Percentiles rank a stretch among this genome's conserved stretches.
Conservation (phyloP, 108 stramenopile species). For the Skeletonema grethae region DNA sequence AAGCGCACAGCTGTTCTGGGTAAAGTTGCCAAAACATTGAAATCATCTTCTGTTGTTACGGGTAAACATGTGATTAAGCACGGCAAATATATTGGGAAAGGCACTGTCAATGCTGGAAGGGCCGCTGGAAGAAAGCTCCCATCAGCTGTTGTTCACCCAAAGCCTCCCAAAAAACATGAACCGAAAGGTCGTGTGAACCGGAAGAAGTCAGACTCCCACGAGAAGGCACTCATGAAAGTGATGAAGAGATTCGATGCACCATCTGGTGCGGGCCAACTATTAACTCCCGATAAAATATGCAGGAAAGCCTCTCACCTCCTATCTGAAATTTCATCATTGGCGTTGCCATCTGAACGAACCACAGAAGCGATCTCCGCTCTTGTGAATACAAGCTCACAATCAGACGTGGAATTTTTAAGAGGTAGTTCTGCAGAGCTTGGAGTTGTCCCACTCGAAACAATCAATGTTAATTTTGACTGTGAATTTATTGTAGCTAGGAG, state of each 20-base stretch:
- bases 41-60: slow-evolving; percentile 50
- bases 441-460: slow-evolving; percentile 51
- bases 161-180: slow-evolving; percentile 46
- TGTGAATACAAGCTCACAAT: slow-evolving; percentile 50
- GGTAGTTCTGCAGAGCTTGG: slow-evolving; percentile 73
- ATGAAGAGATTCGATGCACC: slow-evolving; percentile 54
- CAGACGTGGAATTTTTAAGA: slow-evolving; percentile 74
- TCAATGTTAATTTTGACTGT: slow-evolving; percentile 41
- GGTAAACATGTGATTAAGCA: slow-evolving; percentile 57
- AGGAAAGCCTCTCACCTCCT: slow-evolving; percentile 73
- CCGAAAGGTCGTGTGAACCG: slow-evolving; percentile 19
- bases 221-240: slow-evolving; percentile 44
- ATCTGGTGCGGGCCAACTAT: slow-evolving; percentile 61
- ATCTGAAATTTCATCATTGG: slow-evolving; percentile 55
- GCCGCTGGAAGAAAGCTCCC: slow-evolving; percentile 41
- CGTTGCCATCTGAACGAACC: slow-evolving; percentile 25
- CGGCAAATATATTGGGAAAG: slow-evolving; percentile 59
- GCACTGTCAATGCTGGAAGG: slow-evolving; percentile 56
- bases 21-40: slow-evolving; percentile 55
- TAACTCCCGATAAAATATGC: slow-evolving; percentile 71
- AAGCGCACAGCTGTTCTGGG: slow-evolving; percentile 41
- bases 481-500: slow-evolving; percentile 80
- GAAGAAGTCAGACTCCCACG: slow-evolving; percentile 11
- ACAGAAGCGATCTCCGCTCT: slow-evolving; percentile 53
- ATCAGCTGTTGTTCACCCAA: slow-evolving; percentile 34